These are phyloP conservation scores for Penicillium verrucosum DNA, from an alignment of 2,329 filamentous ascomycete genomes.

Conservation along the genomic window DNA sequence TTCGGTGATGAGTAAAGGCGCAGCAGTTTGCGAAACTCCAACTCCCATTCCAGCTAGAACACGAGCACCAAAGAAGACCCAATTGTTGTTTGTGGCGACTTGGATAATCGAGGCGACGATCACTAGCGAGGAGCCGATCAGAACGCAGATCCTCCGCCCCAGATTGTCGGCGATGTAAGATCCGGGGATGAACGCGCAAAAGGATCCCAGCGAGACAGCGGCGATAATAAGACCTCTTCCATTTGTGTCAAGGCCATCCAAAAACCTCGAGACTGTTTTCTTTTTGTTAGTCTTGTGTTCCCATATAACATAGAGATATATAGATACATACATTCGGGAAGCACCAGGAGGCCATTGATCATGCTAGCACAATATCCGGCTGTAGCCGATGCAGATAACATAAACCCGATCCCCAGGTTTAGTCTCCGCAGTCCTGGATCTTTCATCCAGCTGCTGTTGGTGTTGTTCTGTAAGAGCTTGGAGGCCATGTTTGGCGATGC, in stretches of 20 bases:
- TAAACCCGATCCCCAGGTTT: constrained; percentile 23
- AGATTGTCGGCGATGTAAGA: constrained; percentile 41
- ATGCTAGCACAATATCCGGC: constrained; percentile 25
- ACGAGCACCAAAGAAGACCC: constrained; percentile 29
- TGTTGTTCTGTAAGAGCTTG: constrained; percentile 10
- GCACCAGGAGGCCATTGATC: constrained; percentile 24
- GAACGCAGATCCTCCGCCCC: constrained; percentile 45
- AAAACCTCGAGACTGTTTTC: constrained; percentile 14
- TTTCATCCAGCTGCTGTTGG: constrained; percentile 8
- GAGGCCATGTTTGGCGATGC: constrained; percentile 5
- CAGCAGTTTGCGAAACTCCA: constrained; percentile 31
- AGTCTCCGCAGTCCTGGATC: constrained; percentile 19
- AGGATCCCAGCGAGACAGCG: constrained; percentile 23
- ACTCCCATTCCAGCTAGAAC: constrained; percentile 39
- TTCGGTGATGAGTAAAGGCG: constrained; percentile 31
- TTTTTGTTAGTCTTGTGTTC: background rate
- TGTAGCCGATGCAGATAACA: constrained; percentile 25
- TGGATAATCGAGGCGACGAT: constrained; percentile 28
- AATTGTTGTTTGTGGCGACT: constrained; percentile 19
- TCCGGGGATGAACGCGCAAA: constrained; percentile 22
- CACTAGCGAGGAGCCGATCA: constrained; percentile 37
- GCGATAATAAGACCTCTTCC: constrained; percentile 21
- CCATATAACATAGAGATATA: background rate
- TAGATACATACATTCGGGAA: constrained; percentile 21
- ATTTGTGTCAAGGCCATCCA: constrained; percentile 16